These are phyloP conservation scores for Suhomyces wounanorum DNA, from an alignment of 1,139 yeast genomes.

Conservation along the genomic window DNA sequence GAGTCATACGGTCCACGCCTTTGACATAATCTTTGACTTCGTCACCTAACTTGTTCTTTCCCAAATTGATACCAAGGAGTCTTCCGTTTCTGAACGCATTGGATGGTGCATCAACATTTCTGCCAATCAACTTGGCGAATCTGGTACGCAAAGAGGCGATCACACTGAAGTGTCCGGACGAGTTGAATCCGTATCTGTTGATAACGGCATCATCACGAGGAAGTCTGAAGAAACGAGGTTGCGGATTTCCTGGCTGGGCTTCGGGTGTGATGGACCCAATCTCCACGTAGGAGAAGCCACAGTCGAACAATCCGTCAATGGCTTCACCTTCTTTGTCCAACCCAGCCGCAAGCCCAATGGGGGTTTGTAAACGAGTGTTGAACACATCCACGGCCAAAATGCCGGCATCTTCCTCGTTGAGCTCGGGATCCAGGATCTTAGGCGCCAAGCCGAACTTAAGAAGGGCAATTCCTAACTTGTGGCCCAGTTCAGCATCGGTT, in stretches of 20 bases:
- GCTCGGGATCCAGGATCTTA: conserved; percentile 51
- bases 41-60: conserved; percentile 90
- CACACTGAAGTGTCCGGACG: conserved; percentile 81
- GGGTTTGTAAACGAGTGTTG: conserved; percentile 65
- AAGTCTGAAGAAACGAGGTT: conserved; percentile 86
- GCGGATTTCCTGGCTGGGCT: conserved; percentile 92
- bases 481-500: conserved; percentile 86
- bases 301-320: conserved; percentile 74
- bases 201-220: conserved; percentile 87
- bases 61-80: conserved; percentile 79
- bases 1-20: conserved; percentile 82
- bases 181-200: conserved; percentile 92
- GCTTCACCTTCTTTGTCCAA: conserved; percentile 93
- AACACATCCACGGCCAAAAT: conserved; percentile 62
- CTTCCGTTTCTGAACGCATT: conserved; percentile 66
- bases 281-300: conserved; percentile 90
- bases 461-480: conserved; percentile 67
- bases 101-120: conserved; percentile 28
- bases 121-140: conserved; percentile 43
- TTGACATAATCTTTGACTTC: conserved; percentile 81
- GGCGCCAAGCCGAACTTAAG: conserved; percentile 76
- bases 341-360: conserved; percentile 95
- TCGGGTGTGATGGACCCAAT: conserved; percentile 91
- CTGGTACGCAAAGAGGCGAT: conserved; percentile 65
- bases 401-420: conserved; percentile 45